Conservation (phyloP, 495 filamentous ascomycete genomes). For the Cladorrhinum samala region DNA sequence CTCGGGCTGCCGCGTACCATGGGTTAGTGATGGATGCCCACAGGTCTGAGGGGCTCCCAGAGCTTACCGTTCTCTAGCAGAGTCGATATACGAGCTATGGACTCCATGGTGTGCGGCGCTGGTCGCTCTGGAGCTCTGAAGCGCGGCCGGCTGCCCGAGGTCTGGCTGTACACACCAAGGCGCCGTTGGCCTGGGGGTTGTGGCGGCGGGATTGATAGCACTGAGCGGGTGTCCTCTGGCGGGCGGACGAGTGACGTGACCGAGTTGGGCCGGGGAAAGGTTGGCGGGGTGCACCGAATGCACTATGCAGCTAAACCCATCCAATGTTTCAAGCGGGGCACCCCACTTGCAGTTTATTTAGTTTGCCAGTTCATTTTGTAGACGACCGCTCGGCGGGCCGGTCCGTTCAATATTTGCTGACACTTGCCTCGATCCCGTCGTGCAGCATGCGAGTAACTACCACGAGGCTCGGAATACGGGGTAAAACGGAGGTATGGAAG, state of each 20-base stretch:
- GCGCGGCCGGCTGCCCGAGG: not conserved
- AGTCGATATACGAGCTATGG: constrained; percentile 88
- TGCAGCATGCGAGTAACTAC: too few relatives aligned
- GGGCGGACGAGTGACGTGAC: constrained; percentile 35
- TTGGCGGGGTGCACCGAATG: constrained; percentile 16
- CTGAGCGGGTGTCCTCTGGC: not conserved
- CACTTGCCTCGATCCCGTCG: too few relatives aligned
- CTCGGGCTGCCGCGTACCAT: constrained; percentile 71
- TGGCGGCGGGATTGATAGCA: constrained; percentile 3
- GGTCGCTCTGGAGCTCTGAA: not conserved
- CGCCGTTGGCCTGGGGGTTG: not conserved
- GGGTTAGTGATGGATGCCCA: not conserved
- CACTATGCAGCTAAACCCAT: constrained; percentile 23
- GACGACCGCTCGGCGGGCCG: too few relatives aligned
- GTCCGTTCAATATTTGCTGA: too few relatives aligned
- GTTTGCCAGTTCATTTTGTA: too few relatives aligned
- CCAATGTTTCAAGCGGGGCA: constrained; percentile 10
- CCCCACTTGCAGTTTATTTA: not conserved
- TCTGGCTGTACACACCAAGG: not conserved
- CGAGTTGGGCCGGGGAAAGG: not conserved
- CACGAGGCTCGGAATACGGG: too few relatives aligned
- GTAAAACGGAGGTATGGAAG: too few relatives aligned
- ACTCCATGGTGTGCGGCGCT: constrained; percentile 78
- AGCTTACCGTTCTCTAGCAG: constrained; percentile 82
- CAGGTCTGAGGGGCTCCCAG: not conserved